Base-by-base conservation (phyloP, 2,329 filamentous ascomycete species). In the Cryphonectria nitschkei region DNA sequence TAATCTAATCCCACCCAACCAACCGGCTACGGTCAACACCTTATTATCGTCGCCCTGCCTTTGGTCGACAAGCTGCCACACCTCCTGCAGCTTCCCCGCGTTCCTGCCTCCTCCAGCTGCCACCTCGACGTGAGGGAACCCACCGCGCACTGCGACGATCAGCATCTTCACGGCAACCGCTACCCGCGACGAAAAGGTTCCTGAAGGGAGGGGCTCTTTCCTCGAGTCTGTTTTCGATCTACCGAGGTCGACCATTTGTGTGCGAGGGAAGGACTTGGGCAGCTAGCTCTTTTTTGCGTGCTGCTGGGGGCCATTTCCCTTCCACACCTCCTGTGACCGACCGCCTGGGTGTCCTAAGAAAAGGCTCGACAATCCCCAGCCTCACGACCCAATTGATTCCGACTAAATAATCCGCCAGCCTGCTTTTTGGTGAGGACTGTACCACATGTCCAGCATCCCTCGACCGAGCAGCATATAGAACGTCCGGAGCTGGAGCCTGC, bases 371-470 rank as follows among this genome's bases (percentile, higher is more conserved):
- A 16, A 16, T 50, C 58, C 29, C 61, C 52, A 39, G 58, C 32
- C 26, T 34, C 43, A 37, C 41, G 26, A 68, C 39, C 58, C 46
- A 60, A 64, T 65, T 58, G 69, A 63, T 56, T 50, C 46, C 34
- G 13, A 26, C 56, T 37, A 63, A 58, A 43, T 29, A 52, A 13
- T 22, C 65, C 64, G 11, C 68, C 37, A 62, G 50, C 60, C 60
- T 54, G 37, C 68, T 68, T 74, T 73, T 74, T 74, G 70, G 74
- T 74, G 74, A 75, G 71, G 73, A 68, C 69, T 66, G 68, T 73
- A 67, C 66, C 61, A 68, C 60, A 64, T 34, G 65, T 54, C 19
- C 69, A 70, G 58, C 69, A 73, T 67, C 46, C 68, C 71, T 68
- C 64, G 62, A 65, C 46, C 65, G 68, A 72, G 68, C 68, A 71